Base-by-base conservation (phyloP, 192 early-diverging fungal genomes). In the Mycoemilia scoparia region DNA sequence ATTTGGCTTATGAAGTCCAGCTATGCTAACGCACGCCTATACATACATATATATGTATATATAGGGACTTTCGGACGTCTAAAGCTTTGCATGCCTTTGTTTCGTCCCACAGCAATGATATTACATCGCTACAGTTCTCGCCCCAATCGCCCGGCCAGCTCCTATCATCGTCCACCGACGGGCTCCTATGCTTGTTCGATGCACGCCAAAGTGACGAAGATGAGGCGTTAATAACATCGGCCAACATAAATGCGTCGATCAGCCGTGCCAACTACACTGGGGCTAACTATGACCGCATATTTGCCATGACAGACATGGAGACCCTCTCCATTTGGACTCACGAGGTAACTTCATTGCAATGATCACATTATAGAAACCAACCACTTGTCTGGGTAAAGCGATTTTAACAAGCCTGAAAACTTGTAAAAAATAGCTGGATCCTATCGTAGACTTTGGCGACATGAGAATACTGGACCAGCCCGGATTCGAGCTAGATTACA, bases 191-290 rank as follows among this genome's bases (percentile, higher is more conserved):
- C 64, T 58, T 80, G 38, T 82, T 74, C 65, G 70, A 78, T 58
- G 32, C 70, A 24, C 50, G 54, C 7, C 66, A 70, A 21, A 67
- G 78, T 21, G 70, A 87, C 14, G 89, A 97, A 52, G 90, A 95
- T 24, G 90, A 97, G 24, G 82, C 74, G 1, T 43, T 97, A 3
- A 41, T 82, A 30, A 71, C 73, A 21, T 82, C 84, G 1, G 70
- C 88, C 11, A 92, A 91, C 34, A 78, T 77, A 3, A 67, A 66
- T 10, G 72, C 85, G 10, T 83, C 83, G 4, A 67, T 97, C n/a
- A 69, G 70, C 47, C 75, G 68, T 38, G 51, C 77, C 37, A 90
- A 90, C 3, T 97, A 79, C 57, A 95, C 95, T 59, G 93, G 93
- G 9, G 85, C 88, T 1, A 48, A 49, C 6, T 64, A 67, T n/a